Percentiles rank a stretch among this genome's conserved stretches.
phyloP scores from a whole-genome alignment of 768 basidiomycete species.

The Trametes maxima region DNA sequence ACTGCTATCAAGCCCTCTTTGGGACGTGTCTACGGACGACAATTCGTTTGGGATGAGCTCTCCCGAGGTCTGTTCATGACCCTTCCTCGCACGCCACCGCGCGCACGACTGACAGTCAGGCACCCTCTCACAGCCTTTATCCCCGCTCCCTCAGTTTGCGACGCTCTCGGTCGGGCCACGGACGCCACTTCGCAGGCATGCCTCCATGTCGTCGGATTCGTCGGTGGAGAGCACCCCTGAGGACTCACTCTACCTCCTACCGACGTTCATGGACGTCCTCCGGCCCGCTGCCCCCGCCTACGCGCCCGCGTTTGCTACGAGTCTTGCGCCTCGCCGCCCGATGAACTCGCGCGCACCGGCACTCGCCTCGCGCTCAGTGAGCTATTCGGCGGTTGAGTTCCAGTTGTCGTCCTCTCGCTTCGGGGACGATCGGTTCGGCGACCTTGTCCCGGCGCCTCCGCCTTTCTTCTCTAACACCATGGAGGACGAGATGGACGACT shows the following conservation, averaged over 20 bases:
- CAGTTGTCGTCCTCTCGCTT: constrained; percentile 19
- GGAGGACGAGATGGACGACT: constrained; percentile 25
- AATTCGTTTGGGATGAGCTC: constrained; percentile 16
- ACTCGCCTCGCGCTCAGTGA: constrained; percentile 25
- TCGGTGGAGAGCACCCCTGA: constrained; percentile 27
- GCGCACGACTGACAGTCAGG: constrained; percentile 17
- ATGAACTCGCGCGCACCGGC: constrained; percentile 11
- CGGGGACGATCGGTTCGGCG: constrained; percentile 24
- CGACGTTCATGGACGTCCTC: constrained; percentile 38
- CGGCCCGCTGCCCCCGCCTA: constrained; percentile 30
- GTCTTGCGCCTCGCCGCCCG: constrained; percentile 14
- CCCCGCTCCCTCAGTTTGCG: constrained; percentile 47
- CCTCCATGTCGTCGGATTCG: constrained; percentile 25
- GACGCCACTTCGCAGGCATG: constrained; percentile 43
- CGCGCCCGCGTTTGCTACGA: constrained; percentile 24
- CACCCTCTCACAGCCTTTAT: constrained; percentile 36
- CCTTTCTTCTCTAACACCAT: constrained; percentile 26
- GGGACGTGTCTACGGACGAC: constrained; percentile 24
- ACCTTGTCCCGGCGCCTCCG: constrained; percentile 21
- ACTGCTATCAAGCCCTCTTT: constrained; percentile 15
- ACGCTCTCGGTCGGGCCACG: constrained; percentile 58
- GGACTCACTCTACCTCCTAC: constrained; percentile 20
- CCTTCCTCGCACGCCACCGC: constrained; percentile 5
- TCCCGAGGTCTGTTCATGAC: constrained; percentile 25
- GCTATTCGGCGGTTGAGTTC: constrained; percentile 33